Conservation (phyloP, 305 asterid species). For the Solanum hybrid region DNA sequence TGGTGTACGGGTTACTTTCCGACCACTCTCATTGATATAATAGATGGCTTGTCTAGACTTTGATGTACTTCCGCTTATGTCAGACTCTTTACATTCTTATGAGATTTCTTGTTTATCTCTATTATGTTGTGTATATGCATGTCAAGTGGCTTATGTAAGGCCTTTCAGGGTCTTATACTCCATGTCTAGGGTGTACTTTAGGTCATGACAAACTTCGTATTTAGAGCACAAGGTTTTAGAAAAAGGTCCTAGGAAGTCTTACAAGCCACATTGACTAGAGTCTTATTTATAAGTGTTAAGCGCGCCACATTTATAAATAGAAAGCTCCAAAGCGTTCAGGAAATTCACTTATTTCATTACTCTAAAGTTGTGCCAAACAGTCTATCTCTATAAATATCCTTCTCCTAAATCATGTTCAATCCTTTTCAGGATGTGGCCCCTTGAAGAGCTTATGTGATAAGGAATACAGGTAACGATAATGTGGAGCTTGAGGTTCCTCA, state of each 20-base stretch:
- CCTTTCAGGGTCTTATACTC: background rate
- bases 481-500: background rate
- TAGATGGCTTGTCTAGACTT: background rate
- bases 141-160: background rate
- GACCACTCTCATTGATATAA: background rate
- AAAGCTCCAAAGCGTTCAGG: background rate
- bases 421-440: background rate
- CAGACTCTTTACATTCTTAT: background rate
- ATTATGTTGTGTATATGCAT: background rate
- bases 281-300: background rate
- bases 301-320: background rate
- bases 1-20: background rate
- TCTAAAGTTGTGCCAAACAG: background rate
- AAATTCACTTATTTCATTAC: background rate
- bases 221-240: background rate
- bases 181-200: background rate
- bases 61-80: background rate
- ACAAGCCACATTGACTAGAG: background rate
- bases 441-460: background rate
- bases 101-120: background rate
- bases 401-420: background rate
- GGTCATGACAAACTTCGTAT: background rate
- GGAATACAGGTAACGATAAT: background rate
- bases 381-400: background rate
- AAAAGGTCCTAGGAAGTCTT: background rate